Base-by-base conservation (phyloP, 1,284 basidiomycete species). In the Tilletia caries region DNA sequence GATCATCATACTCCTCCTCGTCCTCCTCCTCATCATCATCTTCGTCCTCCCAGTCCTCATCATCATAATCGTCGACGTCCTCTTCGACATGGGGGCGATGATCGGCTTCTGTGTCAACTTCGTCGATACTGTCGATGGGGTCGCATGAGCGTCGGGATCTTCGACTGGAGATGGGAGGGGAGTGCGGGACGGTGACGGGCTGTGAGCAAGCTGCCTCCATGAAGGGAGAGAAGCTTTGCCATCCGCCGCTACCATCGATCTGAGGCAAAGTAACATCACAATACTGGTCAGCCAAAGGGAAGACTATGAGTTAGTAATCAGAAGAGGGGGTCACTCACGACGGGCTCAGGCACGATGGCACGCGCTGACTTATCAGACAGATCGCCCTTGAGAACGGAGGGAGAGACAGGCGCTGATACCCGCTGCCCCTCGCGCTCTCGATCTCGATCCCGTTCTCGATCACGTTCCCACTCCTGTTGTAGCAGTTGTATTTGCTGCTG, bases 1-100 rank as follows among this genome's bases (percentile, higher is more conserved):
- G 44, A 8, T 48, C 58, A n/a, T 66, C 43, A 6, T 66, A 66
- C 43, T 54, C 68, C 12, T 65, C 68, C 8, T 46, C n/a, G n/a
- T 65, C 68, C 10, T 70, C 68, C 23, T 66, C 68, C 4, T 66
- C 44, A 34, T 71, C 70, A 67, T 66, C 48, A 25, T 48, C 67
- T 13, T 37, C 52, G 18, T 54, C 46, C 41, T 60, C 62, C 52
- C 52, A 68, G 46, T 67, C 67, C 20, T 60, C 37, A 23, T 71
- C 69, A 33, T 70, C 25, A 25, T 64, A 34, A 43, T 64, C 69
- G 33, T 25, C 33, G n/a, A 23, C 12, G 62, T 52, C 66, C 29
- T 50, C 66, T 10, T 52, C 67, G n/a, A 64, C 54, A 27, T 62
- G 27, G n/a, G 32, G n/a, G 48, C 52, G 33, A 13, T 68, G 54